A percentile compares a stretch with the other conserved stretches of the same genome.
phyloP scores from a whole-genome alignment of 176 grass and related monocot species.

The Chloris gayana region DNA sequence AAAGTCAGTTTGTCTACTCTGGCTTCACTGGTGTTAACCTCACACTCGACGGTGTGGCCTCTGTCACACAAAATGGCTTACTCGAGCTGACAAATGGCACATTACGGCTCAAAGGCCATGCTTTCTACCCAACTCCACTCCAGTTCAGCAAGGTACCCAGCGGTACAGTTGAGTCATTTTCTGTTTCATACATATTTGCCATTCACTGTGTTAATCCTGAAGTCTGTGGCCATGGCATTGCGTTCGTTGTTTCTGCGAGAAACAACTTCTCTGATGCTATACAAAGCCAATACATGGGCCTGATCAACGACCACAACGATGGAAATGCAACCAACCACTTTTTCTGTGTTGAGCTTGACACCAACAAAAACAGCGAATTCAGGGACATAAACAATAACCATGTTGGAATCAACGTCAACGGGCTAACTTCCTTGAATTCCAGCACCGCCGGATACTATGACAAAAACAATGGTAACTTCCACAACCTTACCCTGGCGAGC shows the following conservation, averaged over 20 bases:
- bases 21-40: neutral
- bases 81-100: neutral
- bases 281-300: constrained; percentile 18
- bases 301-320: neutral
- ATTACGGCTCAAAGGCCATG: neutral
- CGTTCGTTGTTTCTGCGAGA: neutral
- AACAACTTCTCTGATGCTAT: neutral
- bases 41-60: neutral
- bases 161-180: constrained; percentile 2
- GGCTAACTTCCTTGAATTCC: neutral
- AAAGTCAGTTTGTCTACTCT: neutral
- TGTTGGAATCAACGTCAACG: constrained; percentile 35
- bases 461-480: neutral
- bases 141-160: neutral
- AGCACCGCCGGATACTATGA: constrained; percentile 5
- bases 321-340: neutral
- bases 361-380: neutral
- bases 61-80: neutral
- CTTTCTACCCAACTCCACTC: neutral
- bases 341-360: neutral
- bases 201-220: neutral
- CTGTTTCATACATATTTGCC: constrained; percentile 11
- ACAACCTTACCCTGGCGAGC: neutral
- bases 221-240: constrained; percentile 19
- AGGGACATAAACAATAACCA: neutral